Evolutionary conservation across 2,329 filamentous ascomycete genomes (phyloP), one percentile per base, ranked within the genome.

Genomic region (Alternaria consortialis): DNA sequence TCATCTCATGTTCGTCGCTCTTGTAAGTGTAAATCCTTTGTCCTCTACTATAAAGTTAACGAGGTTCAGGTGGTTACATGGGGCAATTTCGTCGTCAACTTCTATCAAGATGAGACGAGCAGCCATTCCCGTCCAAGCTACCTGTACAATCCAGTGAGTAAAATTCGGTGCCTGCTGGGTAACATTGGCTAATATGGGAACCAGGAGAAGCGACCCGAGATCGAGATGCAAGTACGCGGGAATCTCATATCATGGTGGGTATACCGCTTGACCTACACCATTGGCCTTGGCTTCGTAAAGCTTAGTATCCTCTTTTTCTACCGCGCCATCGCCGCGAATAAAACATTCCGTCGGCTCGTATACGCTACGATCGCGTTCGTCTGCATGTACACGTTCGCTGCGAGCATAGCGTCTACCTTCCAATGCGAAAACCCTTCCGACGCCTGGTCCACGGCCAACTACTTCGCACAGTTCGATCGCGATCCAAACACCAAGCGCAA

Each of bases 291-390:
- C 63, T 74, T 76, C 50, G 68, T 77, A 51, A 77, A 77, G 52
- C 67, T 75, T 36, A 72, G 69, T 44, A 73, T 75, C 42, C 72
- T 75, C 34, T 73, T 65, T 62, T 79, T 79, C 66, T 79, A 78
- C 66, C 71, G 69, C 25, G 61, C 71, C 29, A 77, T 79, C 31
- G 75, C 75, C n/a, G 71, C 75, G 20, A 70, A 77, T 20, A 68
- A 56, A 32, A 73, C 65, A 5, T 75, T 77, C 44, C 74, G 77
- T 7, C 68, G 68, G 32, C 44, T 72, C 23, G 69, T 78, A 13
- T 65, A 77, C 57, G 55, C 53, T 2, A 72, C 69, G 17, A 77
- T 78, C 50, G 56, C 42, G 37, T 73, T 78, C 40, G 72, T 79
- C 15, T 60, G 63, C 27, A 52, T 76, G 20, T 78, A 76, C 63